These are phyloP conservation scores for Pichia pseudocactophila DNA, from an alignment of 805 yeast species.

Conservation along the genomic window DNA sequence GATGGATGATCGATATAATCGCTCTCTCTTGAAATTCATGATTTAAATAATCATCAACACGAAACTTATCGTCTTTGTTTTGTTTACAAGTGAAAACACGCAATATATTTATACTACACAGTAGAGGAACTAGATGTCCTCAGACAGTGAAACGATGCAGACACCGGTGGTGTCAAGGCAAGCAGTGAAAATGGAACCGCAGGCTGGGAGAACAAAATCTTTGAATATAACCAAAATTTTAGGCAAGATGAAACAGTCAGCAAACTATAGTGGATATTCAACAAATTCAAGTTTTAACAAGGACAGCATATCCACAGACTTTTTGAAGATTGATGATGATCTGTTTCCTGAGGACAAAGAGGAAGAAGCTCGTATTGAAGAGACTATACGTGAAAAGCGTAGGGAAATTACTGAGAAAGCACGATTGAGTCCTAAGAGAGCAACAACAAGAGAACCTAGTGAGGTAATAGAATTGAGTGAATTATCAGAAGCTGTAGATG, in stretches of 20 bases:
- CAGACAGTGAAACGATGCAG: not conserved
- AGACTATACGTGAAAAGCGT: not conserved
- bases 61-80: no score
- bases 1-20: no score
- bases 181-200: not conserved
- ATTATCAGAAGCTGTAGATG: no score
- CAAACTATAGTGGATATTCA: constrained; percentile 7
- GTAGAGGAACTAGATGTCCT: not conserved
- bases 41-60: no score
- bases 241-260: constrained; percentile 1
- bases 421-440: not conserved
- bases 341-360: not conserved
- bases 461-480: not conserved
- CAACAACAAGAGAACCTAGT: not conserved
- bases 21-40: no score
- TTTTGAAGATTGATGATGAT: constrained; percentile 1
- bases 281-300: constrained; percentile 7
- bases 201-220: not conserved
- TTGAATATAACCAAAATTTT: constrained; percentile 5
- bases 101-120: no score
- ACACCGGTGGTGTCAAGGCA: not conserved
- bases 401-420: not conserved
- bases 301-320: not conserved
- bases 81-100: no score
- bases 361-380: not conserved